These are phyloP conservation scores for Calonectria leucothoes DNA, from an alignment of 2,329 filamentous ascomycete genomes.

Conservation along the genomic window DNA sequence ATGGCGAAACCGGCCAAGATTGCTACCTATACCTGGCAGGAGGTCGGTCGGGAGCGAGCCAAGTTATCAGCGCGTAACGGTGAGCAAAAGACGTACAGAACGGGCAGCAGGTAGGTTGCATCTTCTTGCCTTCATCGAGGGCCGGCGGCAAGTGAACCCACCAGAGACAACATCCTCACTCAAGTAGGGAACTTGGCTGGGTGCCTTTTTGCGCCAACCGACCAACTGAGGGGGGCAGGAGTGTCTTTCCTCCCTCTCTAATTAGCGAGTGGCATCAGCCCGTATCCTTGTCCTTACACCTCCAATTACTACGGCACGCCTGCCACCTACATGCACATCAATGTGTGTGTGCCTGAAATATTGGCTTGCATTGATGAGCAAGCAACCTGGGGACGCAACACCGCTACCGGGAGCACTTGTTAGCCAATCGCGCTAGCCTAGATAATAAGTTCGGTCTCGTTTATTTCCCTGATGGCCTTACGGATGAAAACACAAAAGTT, in stretches of 20 bases:
- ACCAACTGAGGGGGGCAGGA: neutral
- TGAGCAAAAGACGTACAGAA: neutral
- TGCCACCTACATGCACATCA: neutral
- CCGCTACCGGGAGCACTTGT: neutral
- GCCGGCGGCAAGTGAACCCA: neutral
- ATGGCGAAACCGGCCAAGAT: neutral
- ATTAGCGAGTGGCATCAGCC: neutral
- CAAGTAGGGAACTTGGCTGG: neutral
- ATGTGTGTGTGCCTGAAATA: conserved; percentile 5
- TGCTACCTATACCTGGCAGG: neutral
- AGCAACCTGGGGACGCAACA: neutral
- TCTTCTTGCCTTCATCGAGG: neutral
- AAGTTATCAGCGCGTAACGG: neutral
- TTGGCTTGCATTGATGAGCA: neutral
- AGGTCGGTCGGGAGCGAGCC: neutral
- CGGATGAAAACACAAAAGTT: neutral
- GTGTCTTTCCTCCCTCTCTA: neutral
- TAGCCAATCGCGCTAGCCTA: neutral
- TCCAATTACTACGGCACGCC: neutral
- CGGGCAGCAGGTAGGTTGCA: conserved; percentile 7
- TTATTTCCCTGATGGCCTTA: neutral
- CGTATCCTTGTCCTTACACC: conserved; percentile 1
- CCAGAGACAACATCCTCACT: neutral
- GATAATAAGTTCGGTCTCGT: neutral
- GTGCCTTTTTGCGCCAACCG: neutral